Percentiles rank a stretch among this genome's conserved stretches.
Conservation (phyloP, 768 basidiomycete species). For the Neoboletus subvelutipes region DNA sequence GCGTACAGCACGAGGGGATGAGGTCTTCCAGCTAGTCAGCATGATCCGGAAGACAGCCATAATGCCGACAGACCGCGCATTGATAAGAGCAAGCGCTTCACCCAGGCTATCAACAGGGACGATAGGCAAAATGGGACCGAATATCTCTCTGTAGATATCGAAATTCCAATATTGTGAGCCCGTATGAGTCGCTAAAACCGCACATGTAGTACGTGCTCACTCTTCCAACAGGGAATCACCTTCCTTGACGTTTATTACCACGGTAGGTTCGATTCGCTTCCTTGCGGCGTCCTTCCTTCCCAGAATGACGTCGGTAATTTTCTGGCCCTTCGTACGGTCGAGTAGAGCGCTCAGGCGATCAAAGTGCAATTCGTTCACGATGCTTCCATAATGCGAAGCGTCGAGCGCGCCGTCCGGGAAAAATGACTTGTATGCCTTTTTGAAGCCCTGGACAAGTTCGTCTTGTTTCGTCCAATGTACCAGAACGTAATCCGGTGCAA, state of each 20-base stretch:
- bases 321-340: slow-evolving; percentile 51
- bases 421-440: slow-evolving; percentile 45
- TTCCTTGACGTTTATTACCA: slow-evolving; percentile 52
- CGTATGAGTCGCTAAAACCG: neutral
- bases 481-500: slow-evolving; percentile 47
- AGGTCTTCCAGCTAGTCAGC: slow-evolving; percentile 37
- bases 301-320: slow-evolving; percentile 50
- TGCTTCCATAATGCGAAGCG: slow-evolving; percentile 44
- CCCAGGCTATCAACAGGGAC: slow-evolving; percentile 54
- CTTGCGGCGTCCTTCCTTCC: slow-evolving; percentile 36
- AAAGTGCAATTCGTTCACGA: slow-evolving; percentile 56
- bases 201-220: slow-evolving; percentile 31
- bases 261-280: slow-evolving; percentile 55
- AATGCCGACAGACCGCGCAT: slow-evolving; percentile 42
- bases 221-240: slow-evolving; percentile 63
- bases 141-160: slow-evolving; percentile 54
- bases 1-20: slow-evolving; percentile 63
- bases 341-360: slow-evolving; percentile 53
- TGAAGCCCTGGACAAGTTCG: slow-evolving; percentile 45
- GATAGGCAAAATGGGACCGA: slow-evolving; percentile 70
- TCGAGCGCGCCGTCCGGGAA: slow-evolving; percentile 53
- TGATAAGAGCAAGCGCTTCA: slow-evolving; percentile 56
- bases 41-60: neutral
- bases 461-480: slow-evolving; percentile 43
- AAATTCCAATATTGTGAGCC: neutral